Percentiles rank a stretch among this genome's conserved stretches.
Evolutionary conservation across 2,329 filamentous ascomycete genomes (phyloP).

Genomic region (Penicillium sp.): DNA sequence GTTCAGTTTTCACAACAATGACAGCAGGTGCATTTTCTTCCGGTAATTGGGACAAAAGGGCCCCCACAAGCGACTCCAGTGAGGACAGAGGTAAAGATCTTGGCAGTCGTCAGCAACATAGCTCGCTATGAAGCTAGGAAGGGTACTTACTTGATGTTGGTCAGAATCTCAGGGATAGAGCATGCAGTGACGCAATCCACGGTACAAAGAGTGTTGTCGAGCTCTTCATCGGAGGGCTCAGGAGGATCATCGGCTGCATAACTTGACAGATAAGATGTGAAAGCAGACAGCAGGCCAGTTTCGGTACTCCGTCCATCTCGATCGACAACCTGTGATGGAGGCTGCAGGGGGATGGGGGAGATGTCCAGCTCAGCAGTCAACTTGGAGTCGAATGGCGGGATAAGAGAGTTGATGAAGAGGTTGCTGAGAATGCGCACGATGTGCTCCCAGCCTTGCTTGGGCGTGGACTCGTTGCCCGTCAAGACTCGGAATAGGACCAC

Average conservation of each 20-base stretch:
- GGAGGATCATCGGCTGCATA: slow-evolving; percentile 98
- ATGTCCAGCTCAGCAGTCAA: slow-evolving; percentile 72
- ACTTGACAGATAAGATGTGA: slow-evolving; percentile 97
- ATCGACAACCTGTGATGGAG: slow-evolving; percentile 90
- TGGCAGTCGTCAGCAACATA: slow-evolving; percentile 22
- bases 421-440: slow-evolving; percentile 93
- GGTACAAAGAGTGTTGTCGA: slow-evolving; percentile 92
- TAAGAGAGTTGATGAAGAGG: slow-evolving; percentile 92
- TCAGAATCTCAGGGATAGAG: slow-evolving; percentile 79
- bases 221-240: slow-evolving; percentile 94
- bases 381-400: slow-evolving; percentile 76
- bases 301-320: slow-evolving; percentile 79
- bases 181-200: slow-evolving; percentile 94
- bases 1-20: slow-evolving; percentile 88
- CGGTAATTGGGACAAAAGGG: slow-evolving; percentile 81
- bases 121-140: slow-evolving; percentile 10
- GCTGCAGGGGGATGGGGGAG: slow-evolving; percentile 84
- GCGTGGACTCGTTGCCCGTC: slow-evolving; percentile 78
- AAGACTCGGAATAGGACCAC: slow-evolving; percentile 95
- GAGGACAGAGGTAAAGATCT: slow-evolving; percentile 68
- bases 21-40: slow-evolving; percentile 81
- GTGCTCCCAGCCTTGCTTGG: slow-evolving; percentile 66
- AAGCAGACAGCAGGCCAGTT: slow-evolving; percentile 86
- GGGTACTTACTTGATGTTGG: slow-evolving; percentile 74
- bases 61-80: slow-evolving; percentile 69